Base-by-base conservation (phyloP, 228 moss, liverwort and hornwort genomes). In the Sphagnum fallax region DNA sequence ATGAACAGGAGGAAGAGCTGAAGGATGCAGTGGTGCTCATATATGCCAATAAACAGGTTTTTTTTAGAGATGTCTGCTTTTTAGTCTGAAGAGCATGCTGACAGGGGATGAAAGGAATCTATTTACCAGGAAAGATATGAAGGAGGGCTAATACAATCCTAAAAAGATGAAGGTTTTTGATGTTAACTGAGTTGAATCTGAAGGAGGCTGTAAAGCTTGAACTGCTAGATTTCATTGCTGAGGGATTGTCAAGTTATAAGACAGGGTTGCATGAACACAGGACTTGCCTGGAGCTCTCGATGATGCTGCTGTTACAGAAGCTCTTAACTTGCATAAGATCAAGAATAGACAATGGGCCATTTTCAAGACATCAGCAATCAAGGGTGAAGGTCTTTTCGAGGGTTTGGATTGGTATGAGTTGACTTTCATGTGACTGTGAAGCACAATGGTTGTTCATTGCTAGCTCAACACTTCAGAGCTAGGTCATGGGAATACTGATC, bases 261-360 rank as follows among this genome's bases (percentile, higher is more conserved):
- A 32, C 32, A 32, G 32, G 32, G 32, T 32, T 32, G 32, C 32
- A 32, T 32, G 32, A 12, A 12, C 55, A 12, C 79, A 85, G 85
- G 85, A 85, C 68, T 79, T 85, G 50, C 82, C 82, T 0, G 85
- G 85, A 70, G 85, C 85, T n/a, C 71, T 85, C 10, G 81, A 85
- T 75, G 85, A 85, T 66, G 85, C 85, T 51, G 81, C 85, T 57
- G 79, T 85, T 12, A 85, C 85, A 64, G 85, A 85, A 71, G 85
- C 85, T 18, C 71, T 85, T 61, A 85, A 82, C 75, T 63, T 85
- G 64, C 85, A 85, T 69, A 85, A 85, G 77, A 85, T 85, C 49
- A 85, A 85, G 62, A 85, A 82, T 62, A 79, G 85, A 14, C 85
- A 85, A 69, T 85, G 85, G 85, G 85, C 85, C 58, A 85, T 85